Evolutionary conservation across 2,329 filamentous ascomycete genomes (phyloP).

Genomic region (Cephalotrichum gorgonifer): DNA sequence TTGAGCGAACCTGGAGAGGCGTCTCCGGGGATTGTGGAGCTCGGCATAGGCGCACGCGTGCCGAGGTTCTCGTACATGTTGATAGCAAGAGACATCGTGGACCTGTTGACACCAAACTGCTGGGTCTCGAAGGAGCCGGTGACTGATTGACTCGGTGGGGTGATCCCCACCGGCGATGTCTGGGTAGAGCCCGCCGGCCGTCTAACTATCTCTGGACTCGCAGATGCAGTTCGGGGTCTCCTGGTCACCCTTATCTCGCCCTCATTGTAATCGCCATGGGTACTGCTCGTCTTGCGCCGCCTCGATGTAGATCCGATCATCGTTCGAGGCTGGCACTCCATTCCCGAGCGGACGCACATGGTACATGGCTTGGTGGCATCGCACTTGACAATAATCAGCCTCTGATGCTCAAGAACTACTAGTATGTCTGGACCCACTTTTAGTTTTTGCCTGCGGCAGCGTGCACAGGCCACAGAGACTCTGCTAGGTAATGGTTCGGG

Average conservation of each 20-base stretch:
- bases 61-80: constrained; percentile 7
- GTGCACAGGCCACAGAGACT: constrained; percentile 6
- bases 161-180: not conserved
- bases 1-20: not conserved
- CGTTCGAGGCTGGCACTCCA: constrained; percentile 5
- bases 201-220: not conserved
- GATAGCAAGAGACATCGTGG: constrained; percentile 6
- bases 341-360: constrained; percentile 7
- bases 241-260: not conserved
- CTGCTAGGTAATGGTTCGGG: not conserved
- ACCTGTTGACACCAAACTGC: constrained; percentile 8
- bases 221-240: constrained; percentile 1
- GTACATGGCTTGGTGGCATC: constrained; percentile 7
- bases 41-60: constrained; percentile 1
- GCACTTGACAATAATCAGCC: constrained; percentile 3
- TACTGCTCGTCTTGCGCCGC: constrained; percentile 1
- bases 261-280: not conserved
- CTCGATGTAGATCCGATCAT: not conserved
- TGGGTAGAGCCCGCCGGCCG: not conserved
- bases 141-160: not conserved
- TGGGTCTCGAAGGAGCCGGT: constrained; percentile 4
- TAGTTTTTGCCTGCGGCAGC: constrained; percentile 7
- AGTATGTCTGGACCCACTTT: constrained; percentile 2
- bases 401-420: not conserved
- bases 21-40: constrained; percentile 5